A percentile compares a stretch with the other conserved stretches of the same genome.
These are phyloP conservation scores for Colletotrichum siamense DNA, from an alignment of 2,329 filamentous ascomycete species.

Conservation along the genomic window DNA sequence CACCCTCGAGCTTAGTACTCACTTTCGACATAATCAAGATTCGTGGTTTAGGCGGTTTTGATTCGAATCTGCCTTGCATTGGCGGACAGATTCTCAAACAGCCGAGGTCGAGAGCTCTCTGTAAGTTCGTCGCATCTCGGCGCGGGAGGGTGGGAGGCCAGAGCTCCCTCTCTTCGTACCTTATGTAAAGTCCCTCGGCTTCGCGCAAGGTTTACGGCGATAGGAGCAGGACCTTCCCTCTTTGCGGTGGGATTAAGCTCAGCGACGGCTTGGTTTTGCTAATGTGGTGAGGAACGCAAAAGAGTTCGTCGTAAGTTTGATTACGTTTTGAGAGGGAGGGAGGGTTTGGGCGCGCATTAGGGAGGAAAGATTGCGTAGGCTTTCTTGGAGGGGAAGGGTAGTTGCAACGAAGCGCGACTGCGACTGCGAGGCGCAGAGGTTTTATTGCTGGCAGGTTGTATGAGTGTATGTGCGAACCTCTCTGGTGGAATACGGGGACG, in stretches of 20 bases:
- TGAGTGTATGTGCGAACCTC: neutral
- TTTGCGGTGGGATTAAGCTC: neutral
- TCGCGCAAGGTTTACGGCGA: neutral
- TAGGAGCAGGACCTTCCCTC: neutral
- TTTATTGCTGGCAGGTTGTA: neutral
- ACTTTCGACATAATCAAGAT: neutral
- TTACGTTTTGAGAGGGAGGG: neutral
- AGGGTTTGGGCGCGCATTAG: neutral
- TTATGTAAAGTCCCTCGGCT: neutral
- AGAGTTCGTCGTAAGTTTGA: neutral
- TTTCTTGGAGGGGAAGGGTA: neutral
- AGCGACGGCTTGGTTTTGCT: neutral
- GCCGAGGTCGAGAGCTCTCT: neutral
- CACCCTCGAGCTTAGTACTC: neutral
- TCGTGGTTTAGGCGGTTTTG: neutral
- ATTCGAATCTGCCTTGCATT: neutral
- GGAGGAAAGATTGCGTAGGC: neutral
- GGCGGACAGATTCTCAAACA: neutral
- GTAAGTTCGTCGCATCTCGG: neutral
- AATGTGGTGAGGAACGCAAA: neutral
- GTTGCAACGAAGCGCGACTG: neutral
- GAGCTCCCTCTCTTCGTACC: neutral
- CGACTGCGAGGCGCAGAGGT: neutral
- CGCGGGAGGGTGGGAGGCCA: neutral
- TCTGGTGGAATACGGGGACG: neutral